Evolutionary conservation across 306 rosid genomes (phyloP), one percentile per base, ranked within the genome.

Genomic region (Parietaria judaica): DNA sequence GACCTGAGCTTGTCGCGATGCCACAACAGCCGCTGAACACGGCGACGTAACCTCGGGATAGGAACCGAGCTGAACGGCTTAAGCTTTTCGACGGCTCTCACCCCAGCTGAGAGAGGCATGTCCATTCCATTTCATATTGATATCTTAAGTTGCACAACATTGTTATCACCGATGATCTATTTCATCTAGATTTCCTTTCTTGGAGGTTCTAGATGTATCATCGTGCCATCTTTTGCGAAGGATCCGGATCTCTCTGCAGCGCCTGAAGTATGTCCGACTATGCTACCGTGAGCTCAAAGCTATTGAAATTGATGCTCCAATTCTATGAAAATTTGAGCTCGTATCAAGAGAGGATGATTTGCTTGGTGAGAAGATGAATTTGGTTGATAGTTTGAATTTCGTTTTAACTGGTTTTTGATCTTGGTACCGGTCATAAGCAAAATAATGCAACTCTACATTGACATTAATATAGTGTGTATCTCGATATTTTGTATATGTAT

Each of bases 1-100:
- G 66, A 81, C 85, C 85, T 81, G 78, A 67, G 75, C 48, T 36
- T 72, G 17, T 49, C 76, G 74, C 46, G 66, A 46, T 36, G 74
- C 66, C 38, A 70, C 36, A 14, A 67, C 41, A n/a, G 73, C 44
- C 11, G 80, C 75, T 23, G 54, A 54, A 61, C 78, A 61, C 6
- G 73, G 60, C 39, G 49, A 71, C 46, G 7, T 66, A 70, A 61
- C 67, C 53, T 31, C 60, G 39, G 52, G 35, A 31, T 8, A 36
- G 47, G 47, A 50, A 67, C 8, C 39, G 82, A 52, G 51, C 61
- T 23, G 6, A 49, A 51, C 43, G 74, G 78, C 67, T 39, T 65
- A 16, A 68, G 15, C 66, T 55, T 65, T 56, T 16, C 31, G 10
- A 62, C 72, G 59, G 54, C 59, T 66, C 67, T 73, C 50, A 58